A percentile compares a stretch with the other conserved stretches of the same genome.
Evolutionary conservation across 441 rosid genomes (phyloP).

Genomic region (Brassica hybrid): DNA sequence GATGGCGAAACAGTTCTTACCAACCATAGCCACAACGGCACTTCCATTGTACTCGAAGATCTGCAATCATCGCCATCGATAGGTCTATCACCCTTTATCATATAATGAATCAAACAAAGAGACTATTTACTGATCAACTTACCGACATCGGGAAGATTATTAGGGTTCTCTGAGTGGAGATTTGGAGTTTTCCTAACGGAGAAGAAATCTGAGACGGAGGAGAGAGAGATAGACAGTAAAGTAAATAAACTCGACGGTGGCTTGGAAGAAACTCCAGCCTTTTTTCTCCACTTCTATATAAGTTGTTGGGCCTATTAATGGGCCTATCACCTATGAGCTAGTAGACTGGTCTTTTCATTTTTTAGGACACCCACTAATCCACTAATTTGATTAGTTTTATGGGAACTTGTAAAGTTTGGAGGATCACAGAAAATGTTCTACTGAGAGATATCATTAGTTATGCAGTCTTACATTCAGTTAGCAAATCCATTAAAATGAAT

Average conservation of each 20-base stretch:
- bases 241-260: constrained; percentile 54
- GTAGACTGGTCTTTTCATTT: too few species aligned
- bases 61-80: constrained; percentile 45
- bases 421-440: too few species aligned
- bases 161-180: constrained; percentile 23
- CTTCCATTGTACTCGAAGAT: constrained; percentile 98
- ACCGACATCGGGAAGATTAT: constrained; percentile 41
- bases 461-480: too few species aligned
- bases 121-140: constrained; percentile 7
- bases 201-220: constrained; percentile 34
- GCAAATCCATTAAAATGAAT: not conserved
- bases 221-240: not conserved
- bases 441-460: too few species aligned
- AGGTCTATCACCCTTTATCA: constrained; percentile 1
- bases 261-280: constrained; percentile 44
- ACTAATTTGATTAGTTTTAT: too few species aligned
- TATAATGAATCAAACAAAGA: not conserved
- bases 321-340: not conserved
- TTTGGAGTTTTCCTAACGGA: constrained; percentile 31
- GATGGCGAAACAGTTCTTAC: constrained; percentile 95
- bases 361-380: too few species aligned
- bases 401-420: too few species aligned
- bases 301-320: constrained; percentile 16
- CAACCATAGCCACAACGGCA: constrained; percentile 97
- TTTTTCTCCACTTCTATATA: constrained; percentile 2